Percentiles rank a stretch among this genome's conserved stretches.
These are phyloP conservation scores for Monilinia aucupariae DNA, from an alignment of 2,329 filamentous ascomycete species.

Conservation along the genomic window DNA sequence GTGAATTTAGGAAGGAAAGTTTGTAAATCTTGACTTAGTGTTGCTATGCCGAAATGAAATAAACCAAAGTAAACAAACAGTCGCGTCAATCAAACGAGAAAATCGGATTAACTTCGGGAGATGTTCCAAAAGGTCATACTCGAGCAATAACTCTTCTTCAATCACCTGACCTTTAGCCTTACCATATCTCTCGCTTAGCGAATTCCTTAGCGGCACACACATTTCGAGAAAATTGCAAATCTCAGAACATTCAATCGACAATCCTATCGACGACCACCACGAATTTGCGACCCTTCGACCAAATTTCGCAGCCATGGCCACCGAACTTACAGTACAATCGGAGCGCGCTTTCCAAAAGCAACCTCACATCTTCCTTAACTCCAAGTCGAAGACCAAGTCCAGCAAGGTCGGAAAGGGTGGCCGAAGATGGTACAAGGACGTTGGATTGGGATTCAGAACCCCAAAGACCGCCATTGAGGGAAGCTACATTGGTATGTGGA, in stretches of 20 bases:
- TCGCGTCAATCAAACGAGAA: slow-evolving; percentile 7
- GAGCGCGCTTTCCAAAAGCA: slow-evolving; percentile 99
- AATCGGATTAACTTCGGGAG: slow-evolving; percentile 6
- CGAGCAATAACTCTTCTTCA: neutral
- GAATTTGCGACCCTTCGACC: slow-evolving; percentile 33
- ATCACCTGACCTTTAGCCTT: slow-evolving; percentile 15
- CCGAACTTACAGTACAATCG: slow-evolving; percentile 98
- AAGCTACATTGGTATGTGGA: slow-evolving; percentile 90
- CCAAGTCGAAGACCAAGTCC: slow-evolving; percentile 84
- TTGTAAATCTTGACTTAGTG: slow-evolving; percentile 20
- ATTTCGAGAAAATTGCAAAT: slow-evolving; percentile 21
- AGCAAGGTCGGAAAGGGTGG: slow-evolving; percentile 81
- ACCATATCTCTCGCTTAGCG: slow-evolving; percentile 19
- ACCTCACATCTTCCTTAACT: slow-evolving; percentile 99
- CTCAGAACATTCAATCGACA: slow-evolving; percentile 19
- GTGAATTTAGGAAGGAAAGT: slow-evolving; percentile 10
- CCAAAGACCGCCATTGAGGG: slow-evolving; percentile 98
- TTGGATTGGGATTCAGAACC: slow-evolving; percentile 98
- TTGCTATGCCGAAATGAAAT: slow-evolving; percentile 21
- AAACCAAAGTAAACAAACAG: slow-evolving; percentile 25
- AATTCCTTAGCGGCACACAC: slow-evolving; percentile 22
- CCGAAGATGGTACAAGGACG: slow-evolving; percentile 98
- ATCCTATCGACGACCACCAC: slow-evolving; percentile 21
- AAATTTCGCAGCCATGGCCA: slow-evolving; percentile 63
- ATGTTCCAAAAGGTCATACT: neutral